phyloP scores from a whole-genome alignment of 225 moss, liverwort and hornwort genomes.

The Straminergon stramineum region DNA sequence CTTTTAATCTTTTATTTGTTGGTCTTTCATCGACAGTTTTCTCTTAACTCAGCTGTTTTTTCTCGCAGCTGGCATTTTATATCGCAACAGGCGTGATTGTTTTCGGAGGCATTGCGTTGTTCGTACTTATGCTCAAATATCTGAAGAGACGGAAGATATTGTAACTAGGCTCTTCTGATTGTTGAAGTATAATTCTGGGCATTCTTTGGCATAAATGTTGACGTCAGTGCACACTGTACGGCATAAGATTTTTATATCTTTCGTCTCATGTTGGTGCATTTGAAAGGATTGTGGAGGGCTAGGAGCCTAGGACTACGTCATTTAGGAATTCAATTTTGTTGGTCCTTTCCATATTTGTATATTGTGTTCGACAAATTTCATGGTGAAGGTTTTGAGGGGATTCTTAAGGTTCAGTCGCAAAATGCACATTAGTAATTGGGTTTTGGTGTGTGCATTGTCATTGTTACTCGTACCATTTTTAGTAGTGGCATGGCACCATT shows the following conservation, averaged over 20 bases:
- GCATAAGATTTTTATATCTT: background rate
- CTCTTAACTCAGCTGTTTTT: background rate
- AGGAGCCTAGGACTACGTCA: background rate
- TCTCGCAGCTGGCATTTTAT: constrained; percentile 78
- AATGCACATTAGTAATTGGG: background rate
- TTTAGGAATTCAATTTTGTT: background rate
- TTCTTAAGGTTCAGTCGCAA: background rate
- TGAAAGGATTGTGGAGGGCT: background rate
- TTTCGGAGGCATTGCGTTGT: constrained; percentile 77
- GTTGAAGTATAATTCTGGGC: background rate
- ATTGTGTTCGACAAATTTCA: background rate
- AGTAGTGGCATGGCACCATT: background rate
- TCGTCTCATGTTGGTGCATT: background rate
- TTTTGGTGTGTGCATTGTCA: background rate
- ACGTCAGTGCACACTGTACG: background rate
- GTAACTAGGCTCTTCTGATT: constrained; percentile 9
- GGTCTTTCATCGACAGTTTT: background rate
- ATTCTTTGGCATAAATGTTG: background rate
- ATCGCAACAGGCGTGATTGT: constrained; percentile 73
- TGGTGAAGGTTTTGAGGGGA: background rate
- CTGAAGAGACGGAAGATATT: constrained; percentile 62
- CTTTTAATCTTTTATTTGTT: background rate
- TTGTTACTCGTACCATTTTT: background rate
- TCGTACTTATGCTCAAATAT: constrained; percentile 52
- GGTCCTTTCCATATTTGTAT: background rate